Percentiles rank a stretch among this genome's conserved stretches.
Evolutionary conservation across 1,284 basidiomycete species (phyloP).

Genomic region (Ganoderma lucidum): DNA sequence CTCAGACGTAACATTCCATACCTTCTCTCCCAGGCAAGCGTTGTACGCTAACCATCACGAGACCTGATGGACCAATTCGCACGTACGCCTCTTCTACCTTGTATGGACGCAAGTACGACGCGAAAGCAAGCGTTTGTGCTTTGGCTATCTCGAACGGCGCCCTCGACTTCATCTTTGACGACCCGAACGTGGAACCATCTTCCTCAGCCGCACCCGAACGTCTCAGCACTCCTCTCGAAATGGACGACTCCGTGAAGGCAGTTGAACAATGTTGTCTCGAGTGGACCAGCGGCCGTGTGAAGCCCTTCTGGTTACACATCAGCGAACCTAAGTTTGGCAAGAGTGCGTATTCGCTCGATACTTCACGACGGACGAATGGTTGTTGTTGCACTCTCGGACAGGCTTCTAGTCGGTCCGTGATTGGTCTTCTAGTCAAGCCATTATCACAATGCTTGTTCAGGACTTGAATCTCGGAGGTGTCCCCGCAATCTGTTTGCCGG

Average conservation of each 20-base stretch:
- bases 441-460: too few relatives aligned
- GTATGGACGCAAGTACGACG: slow-evolving; percentile 51
- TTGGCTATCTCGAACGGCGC: slow-evolving; percentile 65
- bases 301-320: slow-evolving; percentile 59
- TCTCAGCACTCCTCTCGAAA: slow-evolving; percentile 12
- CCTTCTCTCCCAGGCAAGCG: slow-evolving; percentile 51
- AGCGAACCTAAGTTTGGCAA: slow-evolving; percentile 52
- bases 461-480: too few relatives aligned
- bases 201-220: slow-evolving; percentile 20
- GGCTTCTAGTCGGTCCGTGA: too few relatives aligned
- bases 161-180: slow-evolving; percentile 61
- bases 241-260: slow-evolving; percentile 42
- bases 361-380: neutral
- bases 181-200: slow-evolving; percentile 21
- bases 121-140: slow-evolving; percentile 58
- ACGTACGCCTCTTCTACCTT: slow-evolving; percentile 57
- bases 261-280: slow-evolving; percentile 60
- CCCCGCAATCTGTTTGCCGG: too few relatives aligned
- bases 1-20: neutral
- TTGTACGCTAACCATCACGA: slow-evolving; percentile 65
- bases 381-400: neutral
- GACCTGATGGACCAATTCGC: slow-evolving; percentile 56
- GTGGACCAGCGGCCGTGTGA: slow-evolving; percentile 57
- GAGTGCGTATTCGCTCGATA: slow-evolving; percentile 47
- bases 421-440: neutral